Conservation (phyloP, 2,329 filamentous ascomycete genomes). For the Phyllosticta citribraziliensis region DNA sequence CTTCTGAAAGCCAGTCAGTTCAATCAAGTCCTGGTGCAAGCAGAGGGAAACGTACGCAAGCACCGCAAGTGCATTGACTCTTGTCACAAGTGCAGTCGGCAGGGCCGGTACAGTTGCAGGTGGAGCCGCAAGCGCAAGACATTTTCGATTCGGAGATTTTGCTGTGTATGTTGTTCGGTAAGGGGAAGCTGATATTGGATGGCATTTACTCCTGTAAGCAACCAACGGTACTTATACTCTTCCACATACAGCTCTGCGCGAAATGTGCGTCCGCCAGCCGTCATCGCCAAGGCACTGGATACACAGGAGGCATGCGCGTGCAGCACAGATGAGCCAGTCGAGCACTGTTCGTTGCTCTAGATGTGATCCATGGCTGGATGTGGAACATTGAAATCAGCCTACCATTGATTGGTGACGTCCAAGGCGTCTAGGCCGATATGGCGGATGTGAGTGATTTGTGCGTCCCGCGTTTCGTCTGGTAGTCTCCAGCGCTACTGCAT, state of each 20-base stretch:
- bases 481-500: not conserved
- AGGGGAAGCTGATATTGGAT: not conserved
- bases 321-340: not conserved
- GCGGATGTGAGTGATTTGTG: not conserved
- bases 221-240: not conserved
- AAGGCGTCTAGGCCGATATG: not conserved
- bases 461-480: not conserved
- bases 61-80: not conserved
- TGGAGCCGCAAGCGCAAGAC: not conserved
- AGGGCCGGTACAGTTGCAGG: not conserved
- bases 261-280: not conserved
- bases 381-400: too few relatives aligned
- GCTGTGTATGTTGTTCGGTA: not conserved
- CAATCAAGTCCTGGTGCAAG: not conserved
- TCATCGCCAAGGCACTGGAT: not conserved
- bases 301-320: not conserved
- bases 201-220: not conserved
- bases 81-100: not conserved
- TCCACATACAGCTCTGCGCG: not conserved
- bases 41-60: not conserved
- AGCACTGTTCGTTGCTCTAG: too few relatives aligned
- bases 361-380: too few relatives aligned
- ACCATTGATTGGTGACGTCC: too few relatives aligned
- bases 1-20: not conserved
- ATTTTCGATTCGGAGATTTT: not conserved